Base-by-base conservation (phyloP, 345 rosid genomes). In the Moricandia arvensis region DNA sequence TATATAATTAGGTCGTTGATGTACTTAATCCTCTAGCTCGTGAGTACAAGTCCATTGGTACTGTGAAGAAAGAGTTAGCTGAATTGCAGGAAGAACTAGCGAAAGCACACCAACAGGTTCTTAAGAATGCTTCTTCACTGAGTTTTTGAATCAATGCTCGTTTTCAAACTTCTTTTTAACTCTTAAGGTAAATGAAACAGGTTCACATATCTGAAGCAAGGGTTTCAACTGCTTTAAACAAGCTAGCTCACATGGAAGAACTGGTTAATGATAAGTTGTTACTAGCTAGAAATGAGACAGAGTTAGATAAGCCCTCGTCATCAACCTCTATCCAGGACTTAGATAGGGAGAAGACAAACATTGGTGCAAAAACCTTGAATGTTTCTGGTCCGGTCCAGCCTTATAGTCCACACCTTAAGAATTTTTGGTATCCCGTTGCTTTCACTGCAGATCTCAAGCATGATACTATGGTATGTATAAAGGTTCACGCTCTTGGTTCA, bases 181-280 rank as follows among this genome's bases (percentile, higher is more conserved):
- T 58, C 10, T 17, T 0, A 49, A n/a, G n/a, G n/a, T n/a, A n/a
- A 43, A 10, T 3, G 2, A 49, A 55, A 84, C 89, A 94, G 98
- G 97, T 95, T 80, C 99, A 92, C 81, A 83, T 90, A 76, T 95
- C 99, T 47, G 99, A 95, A 82, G 99, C 93, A 66, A 89, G 97
- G 86, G 97, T 95, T 78, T 57, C 89, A 69, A 82, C 96, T 63
- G 97, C 99, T 68, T 82, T 95, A 80, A 91, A 92, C 55, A 95
- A 90, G 87, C 86, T 95, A 71, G 99, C 99, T 76, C 80, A 92
- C 82, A 90, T 91, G 99, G 99, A 92, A 81, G 83, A 77, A 41
- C 82, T 94, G 87, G 97, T 91, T 55, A 90, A 84, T 61, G 97
- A 92, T 82, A 83, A 84, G 81, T 82, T 95, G 77, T 81, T 95